Evolutionary conservation across 768 basidiomycete species (phyloP), one percentile per base, ranked within the genome.

Genomic region (Panus rudis): DNA sequence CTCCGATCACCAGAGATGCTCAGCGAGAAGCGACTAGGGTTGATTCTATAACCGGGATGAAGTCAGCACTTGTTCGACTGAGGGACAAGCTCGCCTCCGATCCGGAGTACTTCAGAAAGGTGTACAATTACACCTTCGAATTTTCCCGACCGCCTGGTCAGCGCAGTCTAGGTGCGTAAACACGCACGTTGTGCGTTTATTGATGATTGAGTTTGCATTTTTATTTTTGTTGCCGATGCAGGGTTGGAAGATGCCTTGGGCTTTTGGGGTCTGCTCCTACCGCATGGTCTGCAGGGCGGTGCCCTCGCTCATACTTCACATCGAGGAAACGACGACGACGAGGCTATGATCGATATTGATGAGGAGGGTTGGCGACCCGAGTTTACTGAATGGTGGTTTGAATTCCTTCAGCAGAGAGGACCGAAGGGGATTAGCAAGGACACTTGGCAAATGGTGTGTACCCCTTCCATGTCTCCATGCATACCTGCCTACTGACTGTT

Each of bases 371-470:
- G 84, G 81, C 69, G 71, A 50, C 64, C 67, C 37, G 71, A 76
- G 48, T 75, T 84, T 55, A 76, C 72, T 13, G 58, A 76, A 20
- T 77, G 75, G 75, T 93, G 91, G 91, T 77, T 83, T 53, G 78
- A 82, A n/a, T 93, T 79, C 59, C 61, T 92, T 59, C 63, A 58
- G 24, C 66, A 73, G 56, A 81, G 75, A 50, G 79, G 78, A 1
- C 69, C 69, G 17, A 84, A 84, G 57, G 89, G 87, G 4, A 73
- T 93, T 24, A 91, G 86, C 65, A 88, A 85, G 64, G 90, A 91
- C 64, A 87, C 85, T 14, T 92, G 89, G 90, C 63, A 71, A 40
- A 91, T 92, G 88, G 89, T 86, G 38, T 32, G 79, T 64, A 12
- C 22, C 41, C 40, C 26, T 37, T 21, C 28, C 24, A 23, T 37